phyloP scores from a whole-genome alignment of 495 filamentous ascomycete species.

The Lindgomyces ingoldianus region DNA sequence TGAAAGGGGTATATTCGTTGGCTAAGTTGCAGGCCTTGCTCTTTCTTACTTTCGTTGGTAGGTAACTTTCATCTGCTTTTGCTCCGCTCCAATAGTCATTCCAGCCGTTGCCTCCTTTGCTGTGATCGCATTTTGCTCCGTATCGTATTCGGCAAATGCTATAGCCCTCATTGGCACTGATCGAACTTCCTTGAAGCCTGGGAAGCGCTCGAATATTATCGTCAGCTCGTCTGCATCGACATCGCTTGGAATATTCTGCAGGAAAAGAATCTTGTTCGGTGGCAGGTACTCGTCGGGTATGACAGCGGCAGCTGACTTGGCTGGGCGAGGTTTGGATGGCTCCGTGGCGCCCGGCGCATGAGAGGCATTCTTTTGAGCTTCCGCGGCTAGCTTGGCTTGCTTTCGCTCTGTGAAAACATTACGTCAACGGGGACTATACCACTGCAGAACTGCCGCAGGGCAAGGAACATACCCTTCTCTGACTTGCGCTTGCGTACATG shows the following conservation, averaged over 20 bases:
- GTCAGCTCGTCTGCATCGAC: constrained; percentile 77
- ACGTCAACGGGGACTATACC: background rate
- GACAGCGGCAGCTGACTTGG: constrained; percentile 76
- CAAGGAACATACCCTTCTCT: constrained; percentile 50
- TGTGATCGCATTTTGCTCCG: constrained; percentile 81
- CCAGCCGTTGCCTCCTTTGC: constrained; percentile 94
- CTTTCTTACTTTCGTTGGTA: constrained; percentile 72
- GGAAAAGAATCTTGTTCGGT: constrained; percentile 96
- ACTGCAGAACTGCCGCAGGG: background rate
- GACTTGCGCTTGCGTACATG: constrained; percentile 85
- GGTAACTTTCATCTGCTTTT: constrained; percentile 63
- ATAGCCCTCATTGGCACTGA: constrained; percentile 86
- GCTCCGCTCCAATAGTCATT: constrained; percentile 76
- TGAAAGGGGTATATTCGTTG: background rate
- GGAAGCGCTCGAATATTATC: constrained; percentile 82
- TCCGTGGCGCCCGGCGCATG: constrained; percentile 54
- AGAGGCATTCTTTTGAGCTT: constrained; percentile 78
- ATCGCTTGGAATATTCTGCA: constrained; percentile 88
- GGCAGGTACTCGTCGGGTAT: constrained; percentile 96
- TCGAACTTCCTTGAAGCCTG: constrained; percentile 92
- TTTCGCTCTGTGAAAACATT: constrained; percentile 15
- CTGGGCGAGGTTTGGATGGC: constrained; percentile 55
- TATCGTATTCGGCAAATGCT: constrained; percentile 95
- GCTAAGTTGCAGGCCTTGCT: background rate
- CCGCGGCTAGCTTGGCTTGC: constrained; percentile 94